Conservation (phyloP, 768 basidiomycete species). For the Termitomyces sp. region DNA sequence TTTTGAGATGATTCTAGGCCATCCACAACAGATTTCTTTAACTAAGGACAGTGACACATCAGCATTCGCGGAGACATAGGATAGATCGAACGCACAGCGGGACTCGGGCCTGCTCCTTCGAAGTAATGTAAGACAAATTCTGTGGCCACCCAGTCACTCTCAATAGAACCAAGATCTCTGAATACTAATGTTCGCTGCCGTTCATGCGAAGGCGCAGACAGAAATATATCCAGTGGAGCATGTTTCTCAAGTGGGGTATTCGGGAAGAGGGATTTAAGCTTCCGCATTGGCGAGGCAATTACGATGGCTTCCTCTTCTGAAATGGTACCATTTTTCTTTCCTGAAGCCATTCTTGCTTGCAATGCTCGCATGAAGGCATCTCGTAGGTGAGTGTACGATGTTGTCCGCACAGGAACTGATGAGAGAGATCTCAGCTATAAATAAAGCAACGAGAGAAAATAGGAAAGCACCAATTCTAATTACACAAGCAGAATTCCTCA, state of each 20-base stretch:
- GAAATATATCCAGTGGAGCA: conserved; percentile 61
- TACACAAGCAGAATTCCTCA: conserved; percentile 63
- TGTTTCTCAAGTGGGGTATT: conserved; percentile 63
- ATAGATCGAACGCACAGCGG: conserved; percentile 45
- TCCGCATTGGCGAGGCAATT: conserved; percentile 58
- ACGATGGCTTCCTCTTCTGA: conserved; percentile 53
- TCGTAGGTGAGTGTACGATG: conserved; percentile 72
- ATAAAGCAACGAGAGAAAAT: neutral
- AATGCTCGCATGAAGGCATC: conserved; percentile 80
- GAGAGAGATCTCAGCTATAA: neutral
- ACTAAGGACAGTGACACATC: conserved; percentile 22
- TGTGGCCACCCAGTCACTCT: conserved; percentile 69
- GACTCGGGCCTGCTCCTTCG: conserved; percentile 64
- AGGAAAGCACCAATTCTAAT: conserved; percentile 59
- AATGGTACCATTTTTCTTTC: conserved; percentile 45
- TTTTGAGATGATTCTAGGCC: conserved; percentile 27
- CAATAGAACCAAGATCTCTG: conserved; percentile 67
- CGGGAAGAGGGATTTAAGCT: conserved; percentile 74
- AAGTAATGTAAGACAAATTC: conserved; percentile 75
- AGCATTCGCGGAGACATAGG: neutral
- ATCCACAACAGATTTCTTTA: conserved; percentile 46
- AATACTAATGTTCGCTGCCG: conserved; percentile 54
- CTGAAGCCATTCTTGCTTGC: conserved; percentile 50
- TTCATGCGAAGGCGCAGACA: conserved; percentile 50
- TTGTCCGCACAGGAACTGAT: conserved; percentile 74